A percentile compares a stretch with the other conserved stretches of the same genome.
phyloP scores from a whole-genome alignment of 306 rosid genomes.

The Notholithocarpus densiflorus region DNA sequence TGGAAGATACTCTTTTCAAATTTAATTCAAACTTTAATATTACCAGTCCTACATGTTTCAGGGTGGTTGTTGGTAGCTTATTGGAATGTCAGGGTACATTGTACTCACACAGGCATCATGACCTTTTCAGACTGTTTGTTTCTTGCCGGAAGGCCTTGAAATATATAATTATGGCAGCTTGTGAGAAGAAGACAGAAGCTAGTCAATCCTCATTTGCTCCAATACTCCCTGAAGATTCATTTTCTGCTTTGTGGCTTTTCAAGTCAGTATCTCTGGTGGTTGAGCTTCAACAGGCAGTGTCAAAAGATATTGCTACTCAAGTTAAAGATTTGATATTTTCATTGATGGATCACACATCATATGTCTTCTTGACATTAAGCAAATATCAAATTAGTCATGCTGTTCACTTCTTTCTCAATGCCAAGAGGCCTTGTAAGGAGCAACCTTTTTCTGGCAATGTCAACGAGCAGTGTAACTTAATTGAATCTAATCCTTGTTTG shows the following conservation, averaged over 20 bases:
- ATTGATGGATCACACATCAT: constrained; percentile 75
- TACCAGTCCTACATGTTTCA: constrained; percentile 38
- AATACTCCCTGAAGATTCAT: constrained; percentile 43
- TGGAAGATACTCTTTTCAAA: constrained; percentile 17
- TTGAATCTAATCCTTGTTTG: constrained; percentile 31
- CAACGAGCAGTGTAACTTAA: constrained; percentile 37
- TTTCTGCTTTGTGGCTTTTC: constrained; percentile 64
- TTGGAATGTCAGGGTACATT: constrained; percentile 32
- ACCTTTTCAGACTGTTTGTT: constrained; percentile 66
- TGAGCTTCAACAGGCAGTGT: constrained; percentile 46
- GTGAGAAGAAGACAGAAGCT: constrained; percentile 40
- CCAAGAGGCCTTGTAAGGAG: constrained; percentile 41
- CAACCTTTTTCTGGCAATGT: constrained; percentile 27
- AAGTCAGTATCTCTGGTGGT: constrained; percentile 58
- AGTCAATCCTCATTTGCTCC: constrained; percentile 26
- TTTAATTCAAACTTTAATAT: background rate
- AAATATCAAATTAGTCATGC: constrained; percentile 47
- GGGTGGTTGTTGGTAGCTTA: constrained; percentile 64
- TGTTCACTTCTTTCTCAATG: constrained; percentile 29
- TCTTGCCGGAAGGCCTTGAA: constrained; percentile 80
- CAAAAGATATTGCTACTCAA: constrained; percentile 32
- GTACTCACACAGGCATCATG: constrained; percentile 31
- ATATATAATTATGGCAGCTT: constrained; percentile 39
- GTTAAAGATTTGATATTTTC: constrained; percentile 50
- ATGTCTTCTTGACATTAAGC: constrained; percentile 53